Evolutionary conservation across 2,329 filamentous ascomycete species (phyloP).

Genomic region (Zasmidium angulare): DNA sequence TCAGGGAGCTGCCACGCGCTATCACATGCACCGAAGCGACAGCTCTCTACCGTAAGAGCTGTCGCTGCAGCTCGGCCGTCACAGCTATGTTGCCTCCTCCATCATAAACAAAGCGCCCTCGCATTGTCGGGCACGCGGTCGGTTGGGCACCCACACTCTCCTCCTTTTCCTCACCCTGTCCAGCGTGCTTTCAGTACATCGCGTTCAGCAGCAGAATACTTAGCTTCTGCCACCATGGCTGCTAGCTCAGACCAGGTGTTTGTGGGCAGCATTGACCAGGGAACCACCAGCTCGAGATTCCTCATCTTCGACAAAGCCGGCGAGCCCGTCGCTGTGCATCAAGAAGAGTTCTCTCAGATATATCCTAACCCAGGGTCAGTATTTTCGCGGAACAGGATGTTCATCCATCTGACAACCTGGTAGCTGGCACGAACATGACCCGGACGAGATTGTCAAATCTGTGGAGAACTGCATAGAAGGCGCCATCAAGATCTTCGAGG

Average conservation of each 20-base stretch:
- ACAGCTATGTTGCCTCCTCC: background rate
- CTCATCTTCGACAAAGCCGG: conserved; percentile 83
- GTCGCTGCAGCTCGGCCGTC: conserved; percentile 3
- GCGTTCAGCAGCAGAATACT: background rate
- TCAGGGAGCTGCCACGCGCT: conserved; percentile 9
- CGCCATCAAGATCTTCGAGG: conserved; percentile 68
- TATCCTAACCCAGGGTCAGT: conserved; percentile 82
- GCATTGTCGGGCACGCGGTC: conserved; percentile 5
- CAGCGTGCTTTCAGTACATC: background rate
- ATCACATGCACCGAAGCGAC: conserved; percentile 20
- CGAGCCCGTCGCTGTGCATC: conserved; percentile 76
- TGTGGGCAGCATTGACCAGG: conserved; percentile 86
- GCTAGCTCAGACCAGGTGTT: conserved; percentile 55
- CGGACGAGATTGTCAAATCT: conserved; percentile 70
- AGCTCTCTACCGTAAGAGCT: conserved; percentile 10
- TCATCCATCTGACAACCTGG: conserved; percentile 9
- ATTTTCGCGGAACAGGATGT: background rate
- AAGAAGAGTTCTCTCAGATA: conserved; percentile 81
- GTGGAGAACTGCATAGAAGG: conserved; percentile 78
- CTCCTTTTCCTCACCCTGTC: background rate
- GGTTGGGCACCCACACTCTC: conserved; percentile 2
- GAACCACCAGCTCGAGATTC: conserved; percentile 85
- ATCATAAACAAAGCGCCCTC: conserved; percentile 13
- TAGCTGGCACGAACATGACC: conserved; percentile 90
- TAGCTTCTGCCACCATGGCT: conserved; percentile 20